Base-by-base conservation (phyloP, 2,329 filamentous ascomycete genomes). In the Tolypocladium paradoxum region DNA sequence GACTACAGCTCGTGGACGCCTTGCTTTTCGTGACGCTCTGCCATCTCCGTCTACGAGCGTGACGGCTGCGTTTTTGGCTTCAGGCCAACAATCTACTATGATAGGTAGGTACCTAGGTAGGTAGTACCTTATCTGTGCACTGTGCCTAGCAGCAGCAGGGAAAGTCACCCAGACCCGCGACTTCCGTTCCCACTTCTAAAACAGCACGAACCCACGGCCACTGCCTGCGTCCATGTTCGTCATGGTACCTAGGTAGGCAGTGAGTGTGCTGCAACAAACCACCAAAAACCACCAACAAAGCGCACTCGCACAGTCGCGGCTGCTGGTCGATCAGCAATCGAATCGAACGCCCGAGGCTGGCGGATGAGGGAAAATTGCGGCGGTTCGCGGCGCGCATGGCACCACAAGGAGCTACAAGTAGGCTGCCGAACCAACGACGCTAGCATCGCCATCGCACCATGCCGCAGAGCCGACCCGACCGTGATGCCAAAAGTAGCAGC, bases 391-490 rank as follows among this genome's bases (percentile, higher is more conserved):
- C n/a, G n/a, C n/a, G n/a, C n/a, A n/a, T n/a, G n/a, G n/a, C n/a
- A n/a, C n/a, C n/a, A n/a, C n/a, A n/a, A 16, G 7, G 27, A 27
- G 6, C 40, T 37, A n/a, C n/a, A n/a, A n/a, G n/a, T n/a, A 9
- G 50, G 31, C 37, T 48, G 33, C 50, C 48, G 59, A 57, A 61
- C 56, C 58, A 60, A 56, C 53, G 48, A 35, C 54, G 53, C 60
- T 60, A 61, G 56, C 50, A 56, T 55, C 53, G 45, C 49, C 43
- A 36, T 52, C 48, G 50, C 50, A 48, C 37, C 58, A 62, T 62
- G 62, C 61, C 61, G 61, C 57, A 60, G 22, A 36, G 31, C 48
- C 48, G 48, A 11, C n/a, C 6, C 16, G 24, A 46, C 24, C 14
- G 3, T 24, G 43, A n/a, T 29, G 40, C 22, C 38, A 37, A 37